phyloP scores from a whole-genome alignment of 139 green algal genomes.

The Klebsormidium nitens region DNA sequence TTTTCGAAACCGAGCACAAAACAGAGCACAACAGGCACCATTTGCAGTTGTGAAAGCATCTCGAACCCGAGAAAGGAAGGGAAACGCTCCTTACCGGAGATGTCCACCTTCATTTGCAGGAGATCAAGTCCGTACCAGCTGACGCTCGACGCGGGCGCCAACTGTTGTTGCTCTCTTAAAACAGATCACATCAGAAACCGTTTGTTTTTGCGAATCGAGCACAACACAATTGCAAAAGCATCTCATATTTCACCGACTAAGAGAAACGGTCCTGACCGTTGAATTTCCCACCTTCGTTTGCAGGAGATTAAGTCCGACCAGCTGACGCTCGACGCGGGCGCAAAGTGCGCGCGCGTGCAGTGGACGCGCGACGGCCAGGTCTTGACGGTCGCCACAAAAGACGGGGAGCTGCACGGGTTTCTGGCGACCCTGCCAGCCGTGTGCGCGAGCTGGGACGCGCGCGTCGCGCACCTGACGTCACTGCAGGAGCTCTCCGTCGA shows the following conservation, averaged over 20 bases:
- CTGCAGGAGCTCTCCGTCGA: slow-evolving; percentile 61
- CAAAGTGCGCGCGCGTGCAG: slow-evolving; percentile 43
- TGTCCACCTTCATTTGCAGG: slow-evolving; percentile 1
- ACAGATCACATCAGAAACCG: no score
- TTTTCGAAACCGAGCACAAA: no score
- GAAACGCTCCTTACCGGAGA: no score
- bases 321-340: slow-evolving; percentile 51
- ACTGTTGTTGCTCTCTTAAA: no score
- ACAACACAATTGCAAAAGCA: no score
- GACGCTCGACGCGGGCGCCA: slow-evolving; percentile 49
- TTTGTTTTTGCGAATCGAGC: no score
- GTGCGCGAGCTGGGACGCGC: slow-evolving; percentile 40
- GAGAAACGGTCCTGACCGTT: no score
- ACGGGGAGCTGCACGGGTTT: slow-evolving; percentile 50
- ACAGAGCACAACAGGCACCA: no score
- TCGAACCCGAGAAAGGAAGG: no score
- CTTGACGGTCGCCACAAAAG: slow-evolving; percentile 53
- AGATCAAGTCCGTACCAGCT: slow-evolving; percentile 51
- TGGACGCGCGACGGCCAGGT: slow-evolving; percentile 58
- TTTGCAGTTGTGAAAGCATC: no score
- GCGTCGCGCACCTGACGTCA: slow-evolving; percentile 53
- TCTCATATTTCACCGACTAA: no score
- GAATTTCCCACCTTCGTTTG: neutral
- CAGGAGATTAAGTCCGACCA: slow-evolving; percentile 50
- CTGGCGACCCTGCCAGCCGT: slow-evolving; percentile 61